phyloP scores from a whole-genome alignment of 768 basidiomycete species.

The Termitomyces titanicus region DNA sequence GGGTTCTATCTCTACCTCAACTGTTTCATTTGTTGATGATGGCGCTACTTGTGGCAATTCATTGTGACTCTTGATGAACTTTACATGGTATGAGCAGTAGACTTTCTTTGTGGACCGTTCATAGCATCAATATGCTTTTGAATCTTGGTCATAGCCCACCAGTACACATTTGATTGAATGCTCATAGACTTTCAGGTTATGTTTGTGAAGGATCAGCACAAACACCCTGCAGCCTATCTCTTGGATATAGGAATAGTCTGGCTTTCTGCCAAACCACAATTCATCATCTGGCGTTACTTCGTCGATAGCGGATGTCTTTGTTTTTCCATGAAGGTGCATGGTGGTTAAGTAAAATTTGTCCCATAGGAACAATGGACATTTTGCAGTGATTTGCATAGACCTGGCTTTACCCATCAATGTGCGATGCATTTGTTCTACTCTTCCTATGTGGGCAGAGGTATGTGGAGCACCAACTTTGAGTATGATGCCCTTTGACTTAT shows the following conservation, averaged over 20 bases:
- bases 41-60: background rate
- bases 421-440: slow-evolving; percentile 29
- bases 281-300: slow-evolving; percentile 22
- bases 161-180: slow-evolving; percentile 30
- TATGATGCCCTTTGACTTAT: slow-evolving; percentile 5
- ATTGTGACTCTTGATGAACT: slow-evolving; percentile 21
- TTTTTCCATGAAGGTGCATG: slow-evolving; percentile 10
- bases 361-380: slow-evolving; percentile 24
- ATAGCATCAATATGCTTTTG: slow-evolving; percentile 31
- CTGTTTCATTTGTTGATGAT: background rate
- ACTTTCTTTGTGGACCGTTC: slow-evolving; percentile 16
- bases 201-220: slow-evolving; percentile 28
- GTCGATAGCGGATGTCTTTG: background rate
- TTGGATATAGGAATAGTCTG: slow-evolving; percentile 25
- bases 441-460: slow-evolving; percentile 31
- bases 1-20: no score
- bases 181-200: slow-evolving; percentile 23
- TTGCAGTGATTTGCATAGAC: slow-evolving; percentile 21
- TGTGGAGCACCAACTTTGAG: slow-evolving; percentile 21
- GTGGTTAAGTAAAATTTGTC: slow-evolving; percentile 26
- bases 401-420: slow-evolving; percentile 23
- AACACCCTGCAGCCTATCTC: slow-evolving; percentile 33
- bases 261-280: slow-evolving; percentile 19
- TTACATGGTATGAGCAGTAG: slow-evolving; percentile 19
- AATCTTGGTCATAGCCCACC: slow-evolving; percentile 30